Conservation (phyloP, 106 monocot genomes). For the Amphibolis antarctica region DNA sequence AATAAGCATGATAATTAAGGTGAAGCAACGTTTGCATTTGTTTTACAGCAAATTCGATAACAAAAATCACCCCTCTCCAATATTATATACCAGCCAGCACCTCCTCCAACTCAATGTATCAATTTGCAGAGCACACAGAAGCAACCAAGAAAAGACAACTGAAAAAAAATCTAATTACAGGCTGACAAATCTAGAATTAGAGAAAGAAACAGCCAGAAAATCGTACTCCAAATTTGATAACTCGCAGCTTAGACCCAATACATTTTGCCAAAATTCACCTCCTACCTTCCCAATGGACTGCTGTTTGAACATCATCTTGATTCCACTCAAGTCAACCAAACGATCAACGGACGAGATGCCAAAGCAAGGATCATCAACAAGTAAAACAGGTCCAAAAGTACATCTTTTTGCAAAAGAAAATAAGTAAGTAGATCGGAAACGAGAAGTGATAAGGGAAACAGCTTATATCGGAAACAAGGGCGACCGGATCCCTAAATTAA, state of each 20-base stretch:
- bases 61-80: too few species aligned
- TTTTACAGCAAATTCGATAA: too few species aligned
- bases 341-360: too few species aligned
- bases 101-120: neutral
- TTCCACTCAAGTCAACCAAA: neutral
- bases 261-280: neutral
- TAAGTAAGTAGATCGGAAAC: too few species aligned
- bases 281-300: constrained; percentile 7
- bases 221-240: neutral
- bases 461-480: too few species aligned
- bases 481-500: too few species aligned
- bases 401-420: too few species aligned
- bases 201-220: neutral
- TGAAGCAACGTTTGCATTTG: too few species aligned
- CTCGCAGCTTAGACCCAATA: neutral
- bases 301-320: neutral
- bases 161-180: neutral
- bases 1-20: too few species aligned
- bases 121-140: neutral
- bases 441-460: too few species aligned
- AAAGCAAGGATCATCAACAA: too few species aligned
- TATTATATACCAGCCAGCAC: neutral
- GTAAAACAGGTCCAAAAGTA: too few species aligned
- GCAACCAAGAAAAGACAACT: neutral
- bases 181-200: constrained; percentile 1